Evolutionary conservation across 2,329 filamentous ascomycete species (phyloP), one percentile per base, ranked within the genome.

Genomic region (Pseudogymnoascus sp.): DNA sequence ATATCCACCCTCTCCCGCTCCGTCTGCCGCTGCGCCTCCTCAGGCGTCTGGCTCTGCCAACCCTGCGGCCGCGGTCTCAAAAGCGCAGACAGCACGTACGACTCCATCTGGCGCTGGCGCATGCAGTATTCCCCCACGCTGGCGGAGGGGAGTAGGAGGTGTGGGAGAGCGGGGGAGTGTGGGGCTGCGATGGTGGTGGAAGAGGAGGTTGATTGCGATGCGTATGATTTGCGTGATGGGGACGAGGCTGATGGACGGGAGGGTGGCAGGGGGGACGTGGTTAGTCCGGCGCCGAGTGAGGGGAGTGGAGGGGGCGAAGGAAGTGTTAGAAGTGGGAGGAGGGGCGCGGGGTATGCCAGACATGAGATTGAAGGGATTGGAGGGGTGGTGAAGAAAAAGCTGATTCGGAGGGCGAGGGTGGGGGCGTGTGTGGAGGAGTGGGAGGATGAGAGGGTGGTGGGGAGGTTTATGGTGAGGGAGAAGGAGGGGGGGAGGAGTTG

Each of bases 341-440:
- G 39, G 16, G 78, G 88, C 64, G 81, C 90, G 0, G 92, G 92
- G 2, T 97, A 96, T 72, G 82, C 86, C 64, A 82, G 90, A 45
- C 92, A 96, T 72, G 93, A 97, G 75, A 90, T 97, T 65, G 91
- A 96, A 71, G 93, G 93, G 1, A 90, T 97, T 51, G 93, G 93
- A 10, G 93, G 93, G 0, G 83, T 89, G 12, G 85, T 97, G 62
- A 96, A 96, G 80, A 89, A 88, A 66, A 96, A 93, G 77, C 81
- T 89, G n/a, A 90, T 95, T 70, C 87, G 88, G 70, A 87, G 91
- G 77, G 85, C 96, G 5, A 83, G 83, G 65, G 86, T 97, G 0
- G 93, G 93, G 0, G 89, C 88, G 4, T 91, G 88, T 66, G 93
- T 97, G 11, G 88, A 89, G 66, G 91, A 96, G 73, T 92, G 87